Base-by-base conservation (phyloP, 345 rosid species). In the Gossypium arboreum region DNA sequence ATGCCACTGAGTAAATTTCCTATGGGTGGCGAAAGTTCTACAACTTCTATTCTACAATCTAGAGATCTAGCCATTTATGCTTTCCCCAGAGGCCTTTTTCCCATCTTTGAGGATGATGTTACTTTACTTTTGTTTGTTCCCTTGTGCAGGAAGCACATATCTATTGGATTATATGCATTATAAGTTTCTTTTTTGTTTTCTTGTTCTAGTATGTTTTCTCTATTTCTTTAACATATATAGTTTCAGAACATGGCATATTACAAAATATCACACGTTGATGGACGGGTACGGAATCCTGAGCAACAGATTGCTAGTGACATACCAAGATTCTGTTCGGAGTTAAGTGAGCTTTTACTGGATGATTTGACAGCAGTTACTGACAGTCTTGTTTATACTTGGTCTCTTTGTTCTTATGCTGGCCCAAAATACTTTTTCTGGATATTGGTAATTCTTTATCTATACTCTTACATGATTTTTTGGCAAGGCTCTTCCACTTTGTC, bases 231-330 rank as follows among this genome's bases (percentile, higher is more conserved):
- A 69, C 72, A 76, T 70, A 22, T 75, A 67, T 69, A 44, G 74
- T 82, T 81, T 63, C 97, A 96, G 98, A 96, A 92, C 81, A 93
- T 96, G 98, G 94, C 92, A 3, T 96, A 96, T 85, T 96, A 96
- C 88, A 96, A 96, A 79, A 83, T 96, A 80, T 91, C 98, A 73
- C 98, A 96, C 76, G 97, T 96, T 71, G 99, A 96, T 83, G 91
- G 94, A 59, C 93, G 98, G 78, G 83, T 96, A 78, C 85, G 91
- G 44, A 86, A 96, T 83, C 99, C 98, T 8, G 98, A 93, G 80
- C 99, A 96, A 86, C 81, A 87, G 63, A 93, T 96, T 80, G 99
- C 98, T 71, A 93, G 98, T 79, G 99, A 96, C 79, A 86, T 96
- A 12, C 99, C 99, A 17, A 89, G 84, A 83, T 91, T 96, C 83